Evolutionary conservation across 768 basidiomycete genomes (phyloP), one percentile per base, ranked within the genome.

Genomic region (Punctularia strigosozonata): DNA sequence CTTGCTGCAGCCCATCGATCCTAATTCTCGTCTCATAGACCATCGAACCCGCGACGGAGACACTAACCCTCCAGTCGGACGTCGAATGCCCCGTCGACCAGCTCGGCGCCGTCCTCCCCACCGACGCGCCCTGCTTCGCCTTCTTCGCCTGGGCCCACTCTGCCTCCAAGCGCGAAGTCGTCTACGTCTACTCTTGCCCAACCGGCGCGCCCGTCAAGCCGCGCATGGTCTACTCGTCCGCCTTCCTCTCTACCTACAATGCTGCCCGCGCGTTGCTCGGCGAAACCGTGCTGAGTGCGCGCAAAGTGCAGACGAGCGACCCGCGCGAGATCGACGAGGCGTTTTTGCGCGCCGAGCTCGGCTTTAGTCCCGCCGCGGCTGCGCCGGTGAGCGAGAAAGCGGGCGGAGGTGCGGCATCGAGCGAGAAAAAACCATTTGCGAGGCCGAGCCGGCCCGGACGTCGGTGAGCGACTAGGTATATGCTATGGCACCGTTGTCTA

Each of bases 181-280:
- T 85, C 36, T 91, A 90, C 59, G 84, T 95, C 41, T 98, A 97
- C 59, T 84, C 83, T 15, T 98, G 92, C 55, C 92, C 92, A 0
- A 70, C 78, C 3, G 51, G 59, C 12, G 87, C 84, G 5, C 83
- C 85, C 1, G 69, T 95, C 60, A 88, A 87, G 51, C 66, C 79
- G 44, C 73, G 90, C 31, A 91, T 98, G 86, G 54, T 95, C 25
- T 94, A 92, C 59, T 87, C 89, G 0, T 78, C 81, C 2, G 78
- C 76, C 6, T 73, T 73, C 8, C 49, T 65, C 7, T 56, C 70
- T 15, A 66, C 80, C 5, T 80, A 73, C 49, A 64, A 67, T 37
- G 60, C 70, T 6, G 76, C 72, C 23, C 77, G 77, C 44, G 60
- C 57, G 4, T 51, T 80, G 2, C 64, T 75, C 44, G 59, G 59